Evolutionary conservation across 495 filamentous ascomycete species (phyloP).

Genomic region (Penicillium odoratum): DNA sequence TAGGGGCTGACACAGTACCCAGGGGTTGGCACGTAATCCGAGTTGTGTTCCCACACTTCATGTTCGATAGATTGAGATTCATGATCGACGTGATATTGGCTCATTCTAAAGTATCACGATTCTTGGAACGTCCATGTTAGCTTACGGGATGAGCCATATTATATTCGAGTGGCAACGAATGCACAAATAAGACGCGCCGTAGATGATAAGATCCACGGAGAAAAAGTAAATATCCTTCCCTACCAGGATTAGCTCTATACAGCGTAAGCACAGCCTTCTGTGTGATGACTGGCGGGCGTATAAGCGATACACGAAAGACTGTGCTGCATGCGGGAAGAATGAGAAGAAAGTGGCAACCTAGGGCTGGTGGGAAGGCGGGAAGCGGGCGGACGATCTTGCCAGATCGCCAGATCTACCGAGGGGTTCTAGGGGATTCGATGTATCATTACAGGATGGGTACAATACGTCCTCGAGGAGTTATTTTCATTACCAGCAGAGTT

Average conservation of each 20-base stretch:
- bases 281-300: slow-evolving; percentile 9
- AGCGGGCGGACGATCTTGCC: slow-evolving; percentile 17
- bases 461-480: no score
- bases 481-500: no score
- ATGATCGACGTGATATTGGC: slow-evolving; percentile 9
- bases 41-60: slow-evolving; percentile 13
- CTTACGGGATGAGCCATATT: slow-evolving; percentile 5
- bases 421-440: slow-evolving; percentile 12
- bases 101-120: slow-evolving; percentile 3
- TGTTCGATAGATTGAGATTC: slow-evolving; percentile 1
- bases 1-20: slow-evolving; percentile 9
- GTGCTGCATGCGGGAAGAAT: slow-evolving; percentile 14
- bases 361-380: slow-evolving; percentile 7
- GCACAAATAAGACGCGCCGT: not conserved
- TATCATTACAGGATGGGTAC: slow-evolving; percentile 1
- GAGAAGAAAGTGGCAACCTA: not conserved
- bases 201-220: not conserved
- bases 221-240: slow-evolving; percentile 12
- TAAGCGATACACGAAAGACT: slow-evolving; percentile 1
- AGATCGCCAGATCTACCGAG: slow-evolving; percentile 13
- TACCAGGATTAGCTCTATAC: slow-evolving; percentile 18
- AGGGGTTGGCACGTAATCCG: slow-evolving; percentile 15
- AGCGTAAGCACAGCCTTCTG: slow-evolving; percentile 19
- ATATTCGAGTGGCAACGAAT: slow-evolving; percentile 9
- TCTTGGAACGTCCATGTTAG: slow-evolving; percentile 11